Evolutionary conservation across 768 basidiomycete genomes (phyloP), one percentile per base, ranked within the genome.

Genomic region (Rossbeevera mucosa): DNA sequence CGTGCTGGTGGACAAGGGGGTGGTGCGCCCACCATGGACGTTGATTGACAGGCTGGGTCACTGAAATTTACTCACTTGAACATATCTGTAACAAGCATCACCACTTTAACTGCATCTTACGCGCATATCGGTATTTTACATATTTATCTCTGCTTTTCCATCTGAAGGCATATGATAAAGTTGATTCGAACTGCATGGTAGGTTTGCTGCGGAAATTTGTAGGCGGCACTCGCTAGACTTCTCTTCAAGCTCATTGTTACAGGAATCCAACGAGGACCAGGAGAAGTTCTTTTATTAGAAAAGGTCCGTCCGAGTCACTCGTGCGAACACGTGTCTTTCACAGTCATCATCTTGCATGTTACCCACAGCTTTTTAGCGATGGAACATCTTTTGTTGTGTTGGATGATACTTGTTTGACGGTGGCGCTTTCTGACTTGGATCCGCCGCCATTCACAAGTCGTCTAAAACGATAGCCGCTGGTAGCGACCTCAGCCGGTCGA

Each of bases 111-210:
- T 56, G 47, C 61, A 61, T 56, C 46, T 44, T 53, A 50, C 56
- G 28, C 61, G 44, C 64, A 57, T 57, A 59, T 66, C 61, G 47
- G 57, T 66, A 64, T 31, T 42, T 55, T 61, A 66, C 64, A 57
- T 64, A 56, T 64, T 57, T 57, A 26, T 49, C n/a, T 44, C 24
- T 43, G 48, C 13, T 53, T 33, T 21, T 18, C 18, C 18, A 40
- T 40, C 36, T n/a, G n/a, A n/a, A n/a, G n/a, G n/a, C n/a, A n/a
- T n/a, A n/a, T n/a, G n/a, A 18, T 7, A 38, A 38, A n/a, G 36
- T 18, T 18, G 11, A 38, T 18, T 13, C 36, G 4, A 7, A 14
- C 30, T 7, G 30, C 30, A 3, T 31, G n/a, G n/a, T n/a, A n/a
- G n/a, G n/a, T n/a, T n/a, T n/a, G n/a, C n/a, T n/a, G n/a, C n/a